Conservation (phyloP, 805 yeast genomes). For the Metschnikowia henanensis region DNA sequence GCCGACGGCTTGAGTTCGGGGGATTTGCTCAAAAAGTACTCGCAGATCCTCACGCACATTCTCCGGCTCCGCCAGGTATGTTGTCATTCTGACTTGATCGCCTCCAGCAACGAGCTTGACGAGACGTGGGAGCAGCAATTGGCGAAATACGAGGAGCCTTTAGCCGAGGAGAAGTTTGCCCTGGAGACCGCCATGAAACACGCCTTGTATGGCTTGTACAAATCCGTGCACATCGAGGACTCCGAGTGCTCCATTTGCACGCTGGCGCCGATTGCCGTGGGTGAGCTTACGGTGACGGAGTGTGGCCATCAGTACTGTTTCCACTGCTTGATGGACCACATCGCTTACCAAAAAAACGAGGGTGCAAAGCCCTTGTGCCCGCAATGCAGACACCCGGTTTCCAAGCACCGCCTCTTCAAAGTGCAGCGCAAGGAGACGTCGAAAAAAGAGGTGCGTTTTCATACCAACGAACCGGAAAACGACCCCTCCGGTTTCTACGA, state of each 20-base stretch:
- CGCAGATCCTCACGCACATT: slow-evolving; percentile 80
- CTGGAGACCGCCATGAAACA: slow-evolving; percentile 23
- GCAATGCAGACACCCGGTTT: slow-evolving; percentile 63
- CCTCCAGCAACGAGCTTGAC: slow-evolving; percentile 51
- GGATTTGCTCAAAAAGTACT: slow-evolving; percentile 65
- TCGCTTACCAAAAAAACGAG: slow-evolving; percentile 60
- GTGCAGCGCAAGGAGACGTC: slow-evolving; percentile 29
- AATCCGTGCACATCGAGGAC: slow-evolving; percentile 34
- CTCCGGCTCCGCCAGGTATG: slow-evolving; percentile 84
- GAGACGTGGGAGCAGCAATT: slow-evolving; percentile 38
- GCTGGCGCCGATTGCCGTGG: slow-evolving; percentile 55
- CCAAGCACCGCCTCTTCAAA: slow-evolving; percentile 49
- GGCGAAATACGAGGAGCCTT: slow-evolving; percentile 15
- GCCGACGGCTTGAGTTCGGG: slow-evolving; percentile 62
- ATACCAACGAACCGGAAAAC: slow-evolving; percentile 25
- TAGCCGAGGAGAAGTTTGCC: slow-evolving; percentile 18
- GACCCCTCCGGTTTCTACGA: slow-evolving; percentile 23
- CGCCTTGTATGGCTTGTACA: slow-evolving; percentile 30
- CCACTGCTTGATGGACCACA: slow-evolving; percentile 69
- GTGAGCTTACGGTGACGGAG: slow-evolving; percentile 59
- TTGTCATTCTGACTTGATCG: slow-evolving; percentile 74
- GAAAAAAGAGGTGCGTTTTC: slow-evolving; percentile 29
- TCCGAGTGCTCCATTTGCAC: slow-evolving; percentile 88
- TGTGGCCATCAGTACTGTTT: slow-evolving; percentile 85
- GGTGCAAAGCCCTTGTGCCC: slow-evolving; percentile 63